Conservation (phyloP, 2,329 filamentous ascomycete genomes). For the Pseudogymnoascus sp. region DNA sequence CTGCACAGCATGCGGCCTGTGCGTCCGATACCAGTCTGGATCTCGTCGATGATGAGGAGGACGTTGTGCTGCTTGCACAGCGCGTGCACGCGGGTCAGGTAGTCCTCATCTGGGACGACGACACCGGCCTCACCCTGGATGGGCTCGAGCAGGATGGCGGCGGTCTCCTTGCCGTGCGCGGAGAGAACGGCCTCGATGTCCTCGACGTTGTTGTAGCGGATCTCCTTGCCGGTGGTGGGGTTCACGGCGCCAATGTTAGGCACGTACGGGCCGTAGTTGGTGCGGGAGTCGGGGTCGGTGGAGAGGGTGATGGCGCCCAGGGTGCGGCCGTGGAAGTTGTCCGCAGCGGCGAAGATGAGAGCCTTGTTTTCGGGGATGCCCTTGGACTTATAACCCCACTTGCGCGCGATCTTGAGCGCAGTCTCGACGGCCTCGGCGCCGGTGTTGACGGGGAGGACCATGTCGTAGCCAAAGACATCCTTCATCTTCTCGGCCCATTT, state of each 20-base stretch:
- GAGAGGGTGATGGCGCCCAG: constrained; percentile 95
- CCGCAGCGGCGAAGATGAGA: constrained; percentile 70
- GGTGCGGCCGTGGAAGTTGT: constrained; percentile 96
- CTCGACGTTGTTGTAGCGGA: constrained; percentile 77
- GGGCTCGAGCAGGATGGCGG: constrained; percentile 89
- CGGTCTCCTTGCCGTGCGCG: constrained; percentile 73
- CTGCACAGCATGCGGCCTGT: constrained; percentile 91
- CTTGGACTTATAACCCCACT: constrained; percentile 98
- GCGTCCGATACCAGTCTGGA: constrained; percentile 93
- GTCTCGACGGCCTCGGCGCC: constrained; percentile 95
- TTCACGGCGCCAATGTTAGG: constrained; percentile 73
- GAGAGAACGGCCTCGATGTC: constrained; percentile 75
- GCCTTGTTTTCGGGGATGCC: constrained; percentile 78
- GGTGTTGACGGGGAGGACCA: constrained; percentile 98
- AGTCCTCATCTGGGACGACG: constrained; percentile 85
- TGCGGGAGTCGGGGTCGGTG: constrained; percentile 86
- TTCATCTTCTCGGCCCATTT: constrained; percentile 91
- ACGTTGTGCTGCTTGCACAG: constrained; percentile 95
- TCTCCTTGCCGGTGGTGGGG: constrained; percentile 67
- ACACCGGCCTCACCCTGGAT: constrained; percentile 98
- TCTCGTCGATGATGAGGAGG: constrained; percentile 94
- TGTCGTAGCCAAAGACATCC: constrained; percentile 85
- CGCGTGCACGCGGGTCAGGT: constrained; percentile 68
- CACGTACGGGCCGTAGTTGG: constrained; percentile 90
- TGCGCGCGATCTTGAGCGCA: constrained; percentile 88